phyloP scores from a whole-genome alignment of 768 basidiomycete species.

The Hygrocybe punicea region DNA sequence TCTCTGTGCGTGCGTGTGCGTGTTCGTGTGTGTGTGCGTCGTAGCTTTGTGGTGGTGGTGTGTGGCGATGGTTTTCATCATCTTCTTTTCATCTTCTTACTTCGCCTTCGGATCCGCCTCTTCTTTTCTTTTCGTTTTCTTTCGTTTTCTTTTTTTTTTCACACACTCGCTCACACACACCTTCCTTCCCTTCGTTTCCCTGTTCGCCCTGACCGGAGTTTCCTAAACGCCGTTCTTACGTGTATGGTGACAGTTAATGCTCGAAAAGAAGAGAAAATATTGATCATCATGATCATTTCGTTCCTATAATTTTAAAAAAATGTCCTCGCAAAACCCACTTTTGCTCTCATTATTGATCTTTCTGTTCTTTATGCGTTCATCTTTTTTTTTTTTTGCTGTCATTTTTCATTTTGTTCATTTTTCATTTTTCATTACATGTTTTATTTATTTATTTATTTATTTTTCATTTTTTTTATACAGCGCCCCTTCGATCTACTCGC shows the following conservation, averaged over 20 bases:
- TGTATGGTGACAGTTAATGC: not conserved
- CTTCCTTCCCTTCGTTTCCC: not conserved
- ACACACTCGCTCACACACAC: not conserved
- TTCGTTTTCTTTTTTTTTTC: not conserved
- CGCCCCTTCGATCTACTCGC: conserved; percentile 67
- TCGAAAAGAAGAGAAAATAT: too few species aligned
- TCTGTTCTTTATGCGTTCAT: not conserved
- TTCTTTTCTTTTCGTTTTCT: not conserved
- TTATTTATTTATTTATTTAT: conserved; percentile 2
- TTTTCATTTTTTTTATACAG: conserved; percentile 35
- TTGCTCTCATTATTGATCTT: too few species aligned
- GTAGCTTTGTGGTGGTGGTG: too few species aligned
- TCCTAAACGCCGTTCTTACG: not conserved
- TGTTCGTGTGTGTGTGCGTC: too few species aligned
- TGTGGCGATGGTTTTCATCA: too few species aligned
- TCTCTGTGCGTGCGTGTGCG: too few species aligned
- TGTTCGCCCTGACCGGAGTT: not conserved
- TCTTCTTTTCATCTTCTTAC: not conserved
- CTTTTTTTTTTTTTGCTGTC: not conserved
- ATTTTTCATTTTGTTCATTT: not conserved
- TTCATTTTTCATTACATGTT: conserved; percentile 1
- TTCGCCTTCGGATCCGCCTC: not conserved
- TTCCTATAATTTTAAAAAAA: too few species aligned
- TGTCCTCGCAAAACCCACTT: too few species aligned
- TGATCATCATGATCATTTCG: too few species aligned